Evolutionary conservation across 306 rosid species (phyloP), one percentile per base, ranked within the genome.

Genomic region (Luffa aegyptiaca): DNA sequence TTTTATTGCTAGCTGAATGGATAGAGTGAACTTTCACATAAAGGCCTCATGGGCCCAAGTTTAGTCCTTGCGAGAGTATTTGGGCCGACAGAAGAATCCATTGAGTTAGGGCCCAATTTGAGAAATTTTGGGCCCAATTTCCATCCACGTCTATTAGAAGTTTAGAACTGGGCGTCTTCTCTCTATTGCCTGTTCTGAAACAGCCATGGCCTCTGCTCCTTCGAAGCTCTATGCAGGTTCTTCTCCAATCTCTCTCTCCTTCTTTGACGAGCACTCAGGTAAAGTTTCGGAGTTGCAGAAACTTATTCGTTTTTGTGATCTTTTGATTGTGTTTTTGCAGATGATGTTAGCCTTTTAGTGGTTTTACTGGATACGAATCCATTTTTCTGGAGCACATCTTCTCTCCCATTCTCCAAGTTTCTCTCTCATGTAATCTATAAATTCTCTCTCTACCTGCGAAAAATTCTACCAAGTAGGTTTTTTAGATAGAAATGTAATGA

Each of bases 311-410:
- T 39, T 44, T n/a, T 33, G 13, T 64, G 74, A 68, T 85, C 33
- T 59, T 62, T 62, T 75, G 33, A 61, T 37, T 65, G n/a, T 46
- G 35, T 56, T 59, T 3, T 86, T 82, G 85, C 97, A 86, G 98
- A 95, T 86, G 98, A 95, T 66, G 97, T 95, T 37, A 92, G 97
- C 84, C 97, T 95, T 57, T 80, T 92, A 42, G 88, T 92, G 83
- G 96, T 95, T 10, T 82, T 93, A 55, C 80, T 95, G 21, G 98
- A 92, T 89, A 88, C 97, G 36, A 95, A 92, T 76, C 97, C 97
- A 18, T 88, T 94, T 88, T 92, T 94, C 85, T 94, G 97, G 98
- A 65, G 83, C 87, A 52, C 92, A 20, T 88, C 89, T 76, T 80
- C 97, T 52, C 86, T 90, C 65, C 84, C 90, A 0, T 94, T 94